Conservation (phyloP, 352 stramenopile species). For the Thalassiosira sp. region DNA sequence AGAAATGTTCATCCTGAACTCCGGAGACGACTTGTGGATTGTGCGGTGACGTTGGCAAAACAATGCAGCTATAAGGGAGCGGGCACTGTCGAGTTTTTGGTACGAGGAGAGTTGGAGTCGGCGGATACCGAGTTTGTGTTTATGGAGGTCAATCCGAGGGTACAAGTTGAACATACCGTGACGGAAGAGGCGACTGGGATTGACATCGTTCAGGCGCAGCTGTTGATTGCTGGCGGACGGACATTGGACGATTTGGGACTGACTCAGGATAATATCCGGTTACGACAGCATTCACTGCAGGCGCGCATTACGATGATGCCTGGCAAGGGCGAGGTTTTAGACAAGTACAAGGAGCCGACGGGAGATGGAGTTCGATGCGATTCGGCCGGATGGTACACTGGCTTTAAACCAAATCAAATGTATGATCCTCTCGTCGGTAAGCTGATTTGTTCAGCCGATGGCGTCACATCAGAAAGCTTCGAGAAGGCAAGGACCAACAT, state of each 20-base stretch:
- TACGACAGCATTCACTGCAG: slow-evolving; percentile 45
- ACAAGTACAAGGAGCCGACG: slow-evolving; percentile 44
- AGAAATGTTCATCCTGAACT: slow-evolving; percentile 86
- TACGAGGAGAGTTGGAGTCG: slow-evolving; percentile 86
- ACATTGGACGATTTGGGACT: slow-evolving; percentile 49
- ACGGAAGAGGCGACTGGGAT: slow-evolving; percentile 85
- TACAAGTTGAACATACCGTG: slow-evolving; percentile 73
- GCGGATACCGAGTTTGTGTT: slow-evolving; percentile 81
- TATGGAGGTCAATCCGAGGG: slow-evolving; percentile 96
- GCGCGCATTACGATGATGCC: slow-evolving; percentile 63
- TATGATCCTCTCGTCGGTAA: slow-evolving; percentile 58
- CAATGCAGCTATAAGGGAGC: slow-evolving; percentile 93
- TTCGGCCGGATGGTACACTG: slow-evolving; percentile 47
- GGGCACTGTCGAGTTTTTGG: slow-evolving; percentile 98
- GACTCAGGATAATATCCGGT: slow-evolving; percentile 77
- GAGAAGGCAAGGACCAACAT: slow-evolving; percentile 34
- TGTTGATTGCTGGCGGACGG: slow-evolving; percentile 44
- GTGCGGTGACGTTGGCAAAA: slow-evolving; percentile 63
- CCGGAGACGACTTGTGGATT: slow-evolving; percentile 63
- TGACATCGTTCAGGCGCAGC: slow-evolving; percentile 61
- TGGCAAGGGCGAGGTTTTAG: slow-evolving; percentile 40
- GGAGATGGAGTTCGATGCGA: slow-evolving; percentile 47
- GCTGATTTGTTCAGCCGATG: slow-evolving; percentile 47
- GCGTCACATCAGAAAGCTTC: slow-evolving; percentile 28
- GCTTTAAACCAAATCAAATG: slow-evolving; percentile 58